Evolutionary conservation across 257 asterid species (phyloP), one percentile per base, ranked within the genome.

Genomic region (Solanum virginianum): DNA sequence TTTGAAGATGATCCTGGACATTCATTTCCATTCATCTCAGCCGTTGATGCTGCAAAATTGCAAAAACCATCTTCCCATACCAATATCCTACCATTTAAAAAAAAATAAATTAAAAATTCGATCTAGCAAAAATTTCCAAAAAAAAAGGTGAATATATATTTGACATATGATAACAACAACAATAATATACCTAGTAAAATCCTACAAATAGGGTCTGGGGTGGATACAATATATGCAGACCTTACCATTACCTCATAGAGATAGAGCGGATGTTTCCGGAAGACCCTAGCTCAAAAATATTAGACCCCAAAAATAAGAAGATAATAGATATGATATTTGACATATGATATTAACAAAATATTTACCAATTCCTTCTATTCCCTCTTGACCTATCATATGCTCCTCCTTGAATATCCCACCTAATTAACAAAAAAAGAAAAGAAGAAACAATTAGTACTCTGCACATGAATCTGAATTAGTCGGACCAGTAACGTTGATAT

Each of bases 11-110:
- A 89, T 24, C 90, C 80, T 4, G 91, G 83, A 70, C 93, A 87
- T 29, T 89, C 93, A 8, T 89, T 93, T 8, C 85, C 89, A 88
- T 85, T 93, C 9, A 90, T 88, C 94, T 93, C 98, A 63, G 87
- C 57, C 26, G 97, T 85, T 15, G 98, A 95, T 3, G 99, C 98
- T 4, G 96, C 96, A 88, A 97, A 97, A 80, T 97, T 94, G 92
- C 99, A 97, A 88, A 95, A 97, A 36, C 99, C 99, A 93, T 97
- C 99, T 88, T 97, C 99, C 99, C 99, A 97, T 6, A 95, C 99
- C 92, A 97, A 88, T 88, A 97, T 97, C 99, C 99, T 97, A 66
- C 17, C 57, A 81, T 59, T 24, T 59, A 0, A 20, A 26, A 11
- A 45, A 13, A 22, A 69, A 18, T 14, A 75, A 81, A 51, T 36